A percentile compares a stretch with the other conserved stretches of the same genome.
These are phyloP conservation scores for Quercus berberidifolia DNA, from an alignment of 306 rosid genomes.

Conservation along the genomic window DNA sequence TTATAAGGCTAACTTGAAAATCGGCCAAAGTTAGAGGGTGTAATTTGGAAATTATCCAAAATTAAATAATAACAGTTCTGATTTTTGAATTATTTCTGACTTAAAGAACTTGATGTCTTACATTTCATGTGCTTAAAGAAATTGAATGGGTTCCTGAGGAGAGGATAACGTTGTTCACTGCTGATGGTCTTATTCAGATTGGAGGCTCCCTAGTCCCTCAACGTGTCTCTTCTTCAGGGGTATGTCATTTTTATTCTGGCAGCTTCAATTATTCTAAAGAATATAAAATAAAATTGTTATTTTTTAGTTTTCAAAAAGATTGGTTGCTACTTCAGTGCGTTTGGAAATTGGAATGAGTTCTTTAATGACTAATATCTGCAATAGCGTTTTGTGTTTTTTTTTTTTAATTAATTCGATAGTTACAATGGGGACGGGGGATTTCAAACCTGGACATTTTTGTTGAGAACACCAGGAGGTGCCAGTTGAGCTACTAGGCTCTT, in stretches of 20 bases:
- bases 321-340: background rate
- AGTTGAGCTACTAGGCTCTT: no score
- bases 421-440: no score
- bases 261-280: background rate
- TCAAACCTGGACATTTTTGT: no score
- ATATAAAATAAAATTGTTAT: background rate
- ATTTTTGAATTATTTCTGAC: background rate
- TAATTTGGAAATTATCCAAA: no score
- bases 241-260: slow-evolving; percentile 25
- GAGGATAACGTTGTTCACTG: slow-evolving; percentile 79
- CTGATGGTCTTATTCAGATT: slow-evolving; percentile 88
- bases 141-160: slow-evolving; percentile 84
- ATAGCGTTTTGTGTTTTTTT: background rate
- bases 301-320: background rate
- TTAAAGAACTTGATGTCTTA: slow-evolving; percentile 1
- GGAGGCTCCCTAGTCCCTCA: slow-evolving; percentile 90
- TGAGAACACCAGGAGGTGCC: no score
- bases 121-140: slow-evolving; percentile 45
- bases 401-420: no score
- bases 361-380: background rate
- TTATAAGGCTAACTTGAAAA: no score
- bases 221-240: slow-evolving; percentile 57
- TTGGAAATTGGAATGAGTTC: background rate
- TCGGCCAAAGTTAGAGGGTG: no score
- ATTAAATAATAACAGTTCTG: background rate